Conservation (phyloP, 2,329 filamentous ascomycete species). For the Balansia obtecta region DNA sequence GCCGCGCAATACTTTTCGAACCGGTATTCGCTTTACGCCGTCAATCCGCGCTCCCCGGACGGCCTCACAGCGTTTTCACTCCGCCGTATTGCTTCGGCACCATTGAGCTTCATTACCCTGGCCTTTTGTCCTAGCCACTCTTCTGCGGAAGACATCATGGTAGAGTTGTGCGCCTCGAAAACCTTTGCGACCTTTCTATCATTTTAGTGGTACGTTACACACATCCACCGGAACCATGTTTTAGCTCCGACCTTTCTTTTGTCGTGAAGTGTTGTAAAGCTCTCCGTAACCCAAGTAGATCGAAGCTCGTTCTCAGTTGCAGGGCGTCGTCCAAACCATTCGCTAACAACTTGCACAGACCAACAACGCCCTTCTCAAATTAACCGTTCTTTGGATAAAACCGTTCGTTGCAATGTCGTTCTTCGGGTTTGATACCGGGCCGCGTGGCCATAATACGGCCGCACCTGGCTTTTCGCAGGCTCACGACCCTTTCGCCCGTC, state of each 20-base stretch:
- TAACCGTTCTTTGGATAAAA: not conserved
- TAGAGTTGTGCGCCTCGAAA: constrained; percentile 24
- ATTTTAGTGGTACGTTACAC: constrained; percentile 24
- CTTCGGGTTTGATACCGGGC: constrained; percentile 70
- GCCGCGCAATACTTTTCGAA: constrained; percentile 7
- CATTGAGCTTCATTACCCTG: constrained; percentile 1
- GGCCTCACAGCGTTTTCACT: not conserved
- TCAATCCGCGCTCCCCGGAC: not conserved
- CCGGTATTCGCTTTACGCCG: constrained; percentile 1
- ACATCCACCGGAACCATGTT: no score
- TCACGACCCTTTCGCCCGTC: constrained; percentile 77
- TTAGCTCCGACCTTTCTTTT: constrained; percentile 12
- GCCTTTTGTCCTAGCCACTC: constrained; percentile 6
- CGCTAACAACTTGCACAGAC: not conserved
- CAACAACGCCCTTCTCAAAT: not conserved
- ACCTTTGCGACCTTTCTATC: constrained; percentile 20
- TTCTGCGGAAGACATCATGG: constrained; percentile 26
- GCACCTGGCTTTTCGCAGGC: constrained; percentile 72
- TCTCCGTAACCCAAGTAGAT: no score
- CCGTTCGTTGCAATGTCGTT: constrained; percentile 58
- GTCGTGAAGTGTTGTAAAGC: no score
- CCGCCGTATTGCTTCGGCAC: not conserved
- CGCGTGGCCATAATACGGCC: constrained; percentile 46
- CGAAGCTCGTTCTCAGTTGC: no score
- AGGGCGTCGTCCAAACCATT: not conserved